These are phyloP conservation scores for Globisporangium echinulatum DNA, from an alignment of 352 stramenopile species.

Conservation along the genomic window DNA sequence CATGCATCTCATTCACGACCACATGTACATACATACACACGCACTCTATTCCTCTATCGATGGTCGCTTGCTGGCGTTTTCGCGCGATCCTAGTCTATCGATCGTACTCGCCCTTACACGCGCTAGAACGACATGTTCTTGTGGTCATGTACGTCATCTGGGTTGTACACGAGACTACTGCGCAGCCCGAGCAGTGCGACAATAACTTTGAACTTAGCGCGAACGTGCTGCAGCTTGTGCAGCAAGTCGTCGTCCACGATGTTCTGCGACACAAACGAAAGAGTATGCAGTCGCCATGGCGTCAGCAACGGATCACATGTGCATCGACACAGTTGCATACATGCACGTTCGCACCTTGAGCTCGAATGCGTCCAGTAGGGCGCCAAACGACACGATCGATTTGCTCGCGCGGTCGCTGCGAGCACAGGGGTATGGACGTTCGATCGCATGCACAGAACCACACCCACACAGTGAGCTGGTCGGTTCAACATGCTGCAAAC, in stretches of 20 bases:
- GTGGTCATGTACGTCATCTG: constrained; percentile 60
- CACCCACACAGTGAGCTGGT: neutral
- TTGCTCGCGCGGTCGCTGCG: constrained; percentile 46
- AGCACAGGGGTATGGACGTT: neutral
- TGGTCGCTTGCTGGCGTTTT: no score
- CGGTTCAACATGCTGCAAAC: neutral
- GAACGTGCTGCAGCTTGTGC: constrained; percentile 58
- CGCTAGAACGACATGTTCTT: constrained; percentile 81
- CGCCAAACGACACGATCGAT: constrained; percentile 50
- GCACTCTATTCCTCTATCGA: no score
- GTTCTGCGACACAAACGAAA: constrained; percentile 31
- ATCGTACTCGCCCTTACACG: no score
- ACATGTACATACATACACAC: no score
- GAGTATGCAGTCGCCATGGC: neutral
- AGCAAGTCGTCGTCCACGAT: constrained; percentile 74
- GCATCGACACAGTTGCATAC: neutral
- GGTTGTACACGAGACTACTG: constrained; percentile 53
- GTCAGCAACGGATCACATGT: neutral
- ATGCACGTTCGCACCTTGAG: constrained; percentile 38
- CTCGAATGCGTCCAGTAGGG: constrained; percentile 44
- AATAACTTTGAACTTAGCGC: constrained; percentile 82
- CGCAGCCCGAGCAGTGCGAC: constrained; percentile 50
- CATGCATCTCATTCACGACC: no score
- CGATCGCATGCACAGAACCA: no score
- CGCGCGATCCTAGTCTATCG: no score